These are phyloP conservation scores for Acanthamoeba divionensis DNA, from an alignment of 208 protist species.

Conservation along the genomic window DNA sequence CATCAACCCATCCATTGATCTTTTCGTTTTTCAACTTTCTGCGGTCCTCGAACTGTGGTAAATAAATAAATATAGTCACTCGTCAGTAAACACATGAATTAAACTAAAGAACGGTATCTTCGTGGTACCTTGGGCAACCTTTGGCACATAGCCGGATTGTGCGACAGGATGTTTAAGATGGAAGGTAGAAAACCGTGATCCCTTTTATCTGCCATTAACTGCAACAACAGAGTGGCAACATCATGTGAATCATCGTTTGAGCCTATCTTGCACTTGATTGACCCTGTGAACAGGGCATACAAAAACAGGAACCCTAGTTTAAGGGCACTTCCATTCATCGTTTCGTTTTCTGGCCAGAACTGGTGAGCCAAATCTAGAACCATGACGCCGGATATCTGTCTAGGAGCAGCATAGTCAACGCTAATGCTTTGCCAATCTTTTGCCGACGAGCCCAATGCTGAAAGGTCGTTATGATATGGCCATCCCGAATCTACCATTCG, in stretches of 20 bases:
- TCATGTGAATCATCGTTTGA: background rate
- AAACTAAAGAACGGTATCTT: too few species aligned
- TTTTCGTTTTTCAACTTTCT: background rate
- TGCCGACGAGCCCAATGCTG: background rate
- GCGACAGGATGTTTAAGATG: conserved; percentile 15
- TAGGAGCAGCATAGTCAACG: background rate
- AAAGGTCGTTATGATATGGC: background rate
- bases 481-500: background rate
- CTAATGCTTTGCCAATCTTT: background rate
- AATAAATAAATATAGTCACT: too few species aligned
- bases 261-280: conserved; percentile 33
- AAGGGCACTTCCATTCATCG: conserved; percentile 81
- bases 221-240: background rate
- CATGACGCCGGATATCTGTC: background rate
- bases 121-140: conserved; percentile 2
- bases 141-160: conserved; percentile 4
- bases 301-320: conserved; percentile 86
- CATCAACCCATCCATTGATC: conserved; percentile 9
- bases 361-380: conserved; percentile 61
- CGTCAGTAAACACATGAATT: too few species aligned
- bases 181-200: background rate
- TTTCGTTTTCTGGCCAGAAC: conserved; percentile 82
- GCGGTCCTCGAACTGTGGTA: background rate
- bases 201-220: conserved; percentile 10
- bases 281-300: conserved; percentile 72